Evolutionary conservation across 176 grass and related monocot genomes (phyloP).

Genomic region (Oryza punctata): DNA sequence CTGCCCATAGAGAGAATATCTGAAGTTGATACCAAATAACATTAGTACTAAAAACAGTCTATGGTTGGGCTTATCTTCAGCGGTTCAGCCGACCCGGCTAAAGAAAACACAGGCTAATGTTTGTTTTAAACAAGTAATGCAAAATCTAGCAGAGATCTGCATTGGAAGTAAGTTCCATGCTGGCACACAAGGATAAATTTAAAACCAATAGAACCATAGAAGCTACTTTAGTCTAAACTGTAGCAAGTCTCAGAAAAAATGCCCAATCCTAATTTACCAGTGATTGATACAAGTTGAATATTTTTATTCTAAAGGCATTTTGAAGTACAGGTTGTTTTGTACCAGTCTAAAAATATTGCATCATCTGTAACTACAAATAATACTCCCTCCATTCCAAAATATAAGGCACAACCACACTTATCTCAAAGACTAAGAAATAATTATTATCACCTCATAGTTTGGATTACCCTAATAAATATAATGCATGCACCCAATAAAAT

Average conservation of each 20-base stretch:
- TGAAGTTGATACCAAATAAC: constrained; percentile 27
- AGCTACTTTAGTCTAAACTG: background rate
- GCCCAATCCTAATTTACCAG: background rate
- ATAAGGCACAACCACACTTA: too few relatives aligned
- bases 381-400: too few relatives aligned
- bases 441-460: too few relatives aligned
- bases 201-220: background rate
- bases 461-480: too few relatives aligned
- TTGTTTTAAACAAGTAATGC: background rate
- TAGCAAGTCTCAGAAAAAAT: constrained; percentile 2
- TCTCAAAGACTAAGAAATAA: too few relatives aligned
- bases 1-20: constrained; percentile 86
- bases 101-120: background rate
- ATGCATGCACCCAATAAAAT: too few relatives aligned
- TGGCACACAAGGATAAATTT: background rate
- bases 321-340: background rate
- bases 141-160: background rate
- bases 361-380: background rate
- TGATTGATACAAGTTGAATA: background rate
- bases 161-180: constrained; percentile 4
- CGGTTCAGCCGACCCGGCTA: too few relatives aligned
- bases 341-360: background rate
- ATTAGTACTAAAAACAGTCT: background rate
- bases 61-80: too few relatives aligned
- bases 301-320: background rate